A percentile compares a stretch with the other conserved stretches of the same genome.
phyloP scores from a whole-genome alignment of 176 grass and related monocot species.

The Carex scoparia region DNA sequence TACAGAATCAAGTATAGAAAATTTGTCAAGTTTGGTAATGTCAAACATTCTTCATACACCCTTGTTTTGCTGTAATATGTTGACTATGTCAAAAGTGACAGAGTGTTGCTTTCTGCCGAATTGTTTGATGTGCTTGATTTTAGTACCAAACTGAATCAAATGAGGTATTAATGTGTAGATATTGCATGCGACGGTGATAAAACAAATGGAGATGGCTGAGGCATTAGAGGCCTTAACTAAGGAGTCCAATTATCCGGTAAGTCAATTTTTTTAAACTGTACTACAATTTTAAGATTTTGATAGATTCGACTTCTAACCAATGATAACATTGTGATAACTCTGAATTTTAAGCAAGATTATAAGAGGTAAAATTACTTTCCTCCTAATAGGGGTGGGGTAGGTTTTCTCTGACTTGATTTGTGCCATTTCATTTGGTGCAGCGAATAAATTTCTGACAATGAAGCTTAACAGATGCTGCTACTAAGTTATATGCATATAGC shows the following conservation, averaged over 20 bases:
- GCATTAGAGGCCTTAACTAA: slow-evolving; percentile 54
- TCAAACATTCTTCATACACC: neutral
- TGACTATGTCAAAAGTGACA: neutral
- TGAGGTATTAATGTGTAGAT: slow-evolving; percentile 41
- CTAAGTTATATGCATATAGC: slow-evolving; percentile 18
- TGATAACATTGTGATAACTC: neutral
- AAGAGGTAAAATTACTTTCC: neutral
- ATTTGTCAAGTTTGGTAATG: slow-evolving; percentile 13
- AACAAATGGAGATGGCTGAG: slow-evolving; percentile 83
- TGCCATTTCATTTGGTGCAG: slow-evolving; percentile 35
- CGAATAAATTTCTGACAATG: slow-evolving; percentile 50
- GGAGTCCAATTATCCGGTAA: slow-evolving; percentile 55
- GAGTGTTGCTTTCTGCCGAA: neutral
- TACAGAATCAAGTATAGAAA: neutral
- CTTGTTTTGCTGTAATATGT: neutral
- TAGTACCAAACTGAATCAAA: slow-evolving; percentile 6
- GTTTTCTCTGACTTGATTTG: neutral
- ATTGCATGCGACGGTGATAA: slow-evolving; percentile 75
- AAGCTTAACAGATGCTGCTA: slow-evolving; percentile 28
- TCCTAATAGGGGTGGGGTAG: neutral
- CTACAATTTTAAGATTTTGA: neutral
- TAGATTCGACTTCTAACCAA: neutral
- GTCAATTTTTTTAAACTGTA: slow-evolving; percentile 9
- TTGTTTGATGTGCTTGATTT: slow-evolving; percentile 2
- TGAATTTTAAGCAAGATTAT: neutral